Percentiles rank a stretch among this genome's conserved stretches.
Conservation (phyloP, 768 basidiomycete species). For the Omphalotus guepiniiformis region DNA sequence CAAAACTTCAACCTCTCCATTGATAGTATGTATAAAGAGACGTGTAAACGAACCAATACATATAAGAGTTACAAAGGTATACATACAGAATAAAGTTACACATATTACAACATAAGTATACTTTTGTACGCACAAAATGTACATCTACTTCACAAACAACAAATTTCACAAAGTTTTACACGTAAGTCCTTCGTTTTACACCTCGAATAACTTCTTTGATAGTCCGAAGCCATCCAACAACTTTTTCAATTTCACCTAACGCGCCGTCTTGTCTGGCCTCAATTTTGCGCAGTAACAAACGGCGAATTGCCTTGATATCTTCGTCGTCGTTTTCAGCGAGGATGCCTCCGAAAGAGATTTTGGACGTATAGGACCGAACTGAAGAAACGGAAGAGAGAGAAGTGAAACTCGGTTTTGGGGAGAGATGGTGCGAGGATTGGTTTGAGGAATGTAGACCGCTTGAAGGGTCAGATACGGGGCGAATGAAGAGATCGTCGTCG, state of each 20-base stretch:
- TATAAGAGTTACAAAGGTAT: slow-evolving; percentile 3
- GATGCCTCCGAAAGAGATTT: slow-evolving; percentile 45
- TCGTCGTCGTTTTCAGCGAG: slow-evolving; percentile 57
- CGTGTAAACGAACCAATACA: background rate
- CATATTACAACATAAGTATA: slow-evolving; percentile 2
- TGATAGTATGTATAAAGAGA: background rate
- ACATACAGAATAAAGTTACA: slow-evolving; percentile 1
- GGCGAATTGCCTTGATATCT: slow-evolving; percentile 56
- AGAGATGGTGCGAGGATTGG: slow-evolving; percentile 27
- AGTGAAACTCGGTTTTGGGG: slow-evolving; percentile 34
- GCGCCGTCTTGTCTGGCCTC: slow-evolving; percentile 51
- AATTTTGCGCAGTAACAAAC: slow-evolving; percentile 64
- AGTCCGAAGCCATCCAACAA: slow-evolving; percentile 55
- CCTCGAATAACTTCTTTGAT: slow-evolving; percentile 61
- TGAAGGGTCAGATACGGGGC: slow-evolving; percentile 15
- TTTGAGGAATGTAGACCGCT: too few species aligned
- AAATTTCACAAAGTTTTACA: background rate
- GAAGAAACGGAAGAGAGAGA: slow-evolving; percentile 42
- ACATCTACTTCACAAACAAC: background rate
- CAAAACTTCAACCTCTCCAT: too few species aligned
- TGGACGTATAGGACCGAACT: slow-evolving; percentile 34
- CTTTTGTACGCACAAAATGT: slow-evolving; percentile 1
- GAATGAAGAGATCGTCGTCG: slow-evolving; percentile 17
- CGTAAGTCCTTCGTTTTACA: slow-evolving; percentile 45
- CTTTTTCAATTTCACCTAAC: slow-evolving; percentile 60